A percentile compares a stretch with the other conserved stretches of the same genome.
phyloP scores from a whole-genome alignment of 805 yeast genomes.

The Ogataea wickerhamii region DNA sequence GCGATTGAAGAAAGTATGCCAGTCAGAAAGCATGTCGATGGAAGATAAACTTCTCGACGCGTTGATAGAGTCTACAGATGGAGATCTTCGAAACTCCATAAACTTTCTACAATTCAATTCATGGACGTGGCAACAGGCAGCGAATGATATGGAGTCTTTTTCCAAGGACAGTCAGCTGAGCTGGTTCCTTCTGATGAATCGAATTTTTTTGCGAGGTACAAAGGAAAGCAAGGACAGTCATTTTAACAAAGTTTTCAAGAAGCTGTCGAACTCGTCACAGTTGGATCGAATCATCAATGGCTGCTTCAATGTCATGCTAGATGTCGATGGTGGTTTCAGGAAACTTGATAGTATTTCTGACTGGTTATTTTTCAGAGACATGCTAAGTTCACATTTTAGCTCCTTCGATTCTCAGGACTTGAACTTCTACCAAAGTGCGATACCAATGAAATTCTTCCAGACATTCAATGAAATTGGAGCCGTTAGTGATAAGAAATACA shows the following conservation, averaged over 20 bases:
- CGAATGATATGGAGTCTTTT: constrained; percentile 16
- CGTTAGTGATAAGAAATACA: constrained; percentile 16
- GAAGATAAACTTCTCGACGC: constrained; percentile 55
- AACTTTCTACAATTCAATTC: constrained; percentile 72
- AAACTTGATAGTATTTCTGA: constrained; percentile 65
- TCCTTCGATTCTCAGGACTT: constrained; percentile 40
- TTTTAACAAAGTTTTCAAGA: constrained; percentile 43
- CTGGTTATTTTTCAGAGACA: constrained; percentile 74
- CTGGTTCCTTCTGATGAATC: constrained; percentile 65
- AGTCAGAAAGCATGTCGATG: constrained; percentile 48
- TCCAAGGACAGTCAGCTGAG: constrained; percentile 60
- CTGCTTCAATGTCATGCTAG: constrained; percentile 62
- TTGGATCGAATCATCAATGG: constrained; percentile 67
- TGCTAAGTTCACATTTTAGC: constrained; percentile 43
- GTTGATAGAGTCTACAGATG: constrained; percentile 66
- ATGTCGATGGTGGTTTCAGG: constrained; percentile 57
- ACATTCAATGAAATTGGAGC: constrained; percentile 59
- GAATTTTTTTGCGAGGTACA: constrained; percentile 53
- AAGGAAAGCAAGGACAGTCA: constrained; percentile 44
- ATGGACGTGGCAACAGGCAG: background rate
- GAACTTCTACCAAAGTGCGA: constrained; percentile 46
- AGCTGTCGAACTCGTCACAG: constrained; percentile 43
- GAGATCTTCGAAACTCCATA: constrained; percentile 82
- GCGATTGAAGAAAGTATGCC: constrained; percentile 50
- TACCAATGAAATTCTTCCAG: constrained; percentile 59